Evolutionary conservation across 2,329 filamentous ascomycete species (phyloP).

Genomic region (Colletotrichum sp.): DNA sequence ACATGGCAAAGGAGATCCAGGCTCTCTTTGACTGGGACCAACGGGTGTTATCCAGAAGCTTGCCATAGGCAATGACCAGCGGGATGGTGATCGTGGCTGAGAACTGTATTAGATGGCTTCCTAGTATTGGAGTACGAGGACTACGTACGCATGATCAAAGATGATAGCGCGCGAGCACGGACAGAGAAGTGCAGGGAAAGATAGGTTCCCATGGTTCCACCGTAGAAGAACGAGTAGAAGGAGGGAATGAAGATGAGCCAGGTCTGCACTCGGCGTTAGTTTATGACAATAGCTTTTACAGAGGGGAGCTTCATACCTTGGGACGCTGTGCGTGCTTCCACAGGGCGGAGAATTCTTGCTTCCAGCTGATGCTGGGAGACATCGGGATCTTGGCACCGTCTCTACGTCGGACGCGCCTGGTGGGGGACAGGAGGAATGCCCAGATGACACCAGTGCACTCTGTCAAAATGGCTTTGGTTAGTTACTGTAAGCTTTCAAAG

Average conservation of each 20-base stretch:
- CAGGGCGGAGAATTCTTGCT: slow-evolving; percentile 26
- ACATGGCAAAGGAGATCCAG: neutral
- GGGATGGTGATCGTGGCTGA: neutral
- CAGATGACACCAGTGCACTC: slow-evolving; percentile 30
- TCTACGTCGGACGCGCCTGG: slow-evolving; percentile 29
- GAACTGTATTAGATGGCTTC: accelerated
- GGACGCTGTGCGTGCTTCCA: slow-evolving; percentile 22
- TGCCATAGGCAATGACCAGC: neutral
- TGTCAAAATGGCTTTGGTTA: neutral
- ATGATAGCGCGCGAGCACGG: slow-evolving; percentile 27
- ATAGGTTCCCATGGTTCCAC: slow-evolving; percentile 32
- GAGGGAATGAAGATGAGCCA: slow-evolving; percentile 27
- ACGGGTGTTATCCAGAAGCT: neutral
- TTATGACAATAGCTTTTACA: neutral
- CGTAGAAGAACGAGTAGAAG: slow-evolving; percentile 41
- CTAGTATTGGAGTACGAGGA: accelerated
- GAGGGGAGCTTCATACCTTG: slow-evolving; percentile 17
- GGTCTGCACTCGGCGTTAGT: slow-evolving; percentile 5
- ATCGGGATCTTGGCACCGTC: slow-evolving; percentile 30
- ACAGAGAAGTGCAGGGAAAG: slow-evolving; percentile 29
- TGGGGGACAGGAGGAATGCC: slow-evolving; percentile 29
- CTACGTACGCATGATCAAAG: slow-evolving; percentile 19
- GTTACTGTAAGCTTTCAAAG: accelerated
- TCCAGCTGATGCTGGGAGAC: slow-evolving; percentile 22
- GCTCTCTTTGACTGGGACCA: neutral